These are phyloP conservation scores for Apiospora koreana DNA, from an alignment of 2,329 filamentous ascomycete genomes.

Conservation along the genomic window DNA sequence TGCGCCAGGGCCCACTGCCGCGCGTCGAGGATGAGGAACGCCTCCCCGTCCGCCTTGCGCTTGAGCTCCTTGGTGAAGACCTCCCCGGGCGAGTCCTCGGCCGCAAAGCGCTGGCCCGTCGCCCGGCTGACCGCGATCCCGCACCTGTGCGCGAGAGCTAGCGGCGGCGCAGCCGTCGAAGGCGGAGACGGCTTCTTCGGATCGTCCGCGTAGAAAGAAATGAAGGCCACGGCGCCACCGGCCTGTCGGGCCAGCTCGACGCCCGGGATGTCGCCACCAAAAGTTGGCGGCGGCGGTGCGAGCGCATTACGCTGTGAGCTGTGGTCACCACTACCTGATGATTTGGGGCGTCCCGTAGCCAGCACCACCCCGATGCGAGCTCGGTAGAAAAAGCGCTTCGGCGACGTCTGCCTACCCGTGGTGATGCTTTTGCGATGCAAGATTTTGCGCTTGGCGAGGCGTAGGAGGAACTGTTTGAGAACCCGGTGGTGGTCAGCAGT, in stretches of 20 bases:
- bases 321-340: neutral
- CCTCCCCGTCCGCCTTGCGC: neutral
- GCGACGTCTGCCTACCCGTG: neutral
- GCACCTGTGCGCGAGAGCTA: neutral
- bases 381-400: neutral
- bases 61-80: neutral
- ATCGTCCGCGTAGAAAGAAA: neutral
- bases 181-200: neutral
- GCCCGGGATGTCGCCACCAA: neutral
- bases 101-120: neutral
- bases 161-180: neutral
- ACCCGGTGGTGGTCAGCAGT: neutral
- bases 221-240: neutral
- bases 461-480: neutral
- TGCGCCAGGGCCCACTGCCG: neutral
- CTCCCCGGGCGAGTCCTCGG: neutral
- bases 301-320: neutral
- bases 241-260: neutral
- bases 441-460: neutral
- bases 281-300: neutral
- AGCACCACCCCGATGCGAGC: neutral
- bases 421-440: neutral
- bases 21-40: neutral
- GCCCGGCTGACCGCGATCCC: neutral
- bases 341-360: neutral